Evolutionary conservation across 2,329 filamentous ascomycete species (phyloP), one percentile per base, ranked within the genome.

Genomic region (Penicillium olsonii): DNA sequence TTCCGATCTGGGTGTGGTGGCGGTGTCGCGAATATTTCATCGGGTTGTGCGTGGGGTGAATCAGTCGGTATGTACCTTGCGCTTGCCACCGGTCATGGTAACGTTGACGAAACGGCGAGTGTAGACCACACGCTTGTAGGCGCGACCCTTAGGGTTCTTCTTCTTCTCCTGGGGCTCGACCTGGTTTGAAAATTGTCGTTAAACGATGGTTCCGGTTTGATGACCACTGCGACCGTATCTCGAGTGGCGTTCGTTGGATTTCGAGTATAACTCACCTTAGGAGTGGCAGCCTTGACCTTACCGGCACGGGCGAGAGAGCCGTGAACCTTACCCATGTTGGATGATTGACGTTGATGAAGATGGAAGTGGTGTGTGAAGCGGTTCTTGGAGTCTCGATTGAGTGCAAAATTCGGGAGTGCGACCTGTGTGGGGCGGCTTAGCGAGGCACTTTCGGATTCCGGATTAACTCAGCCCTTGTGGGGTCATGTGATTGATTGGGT

Each of bases 91-190:
- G 64, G 92, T 95, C 79, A 96, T 84, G 72, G 90, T 94, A 74
- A 97, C 91, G 81, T 97, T 96, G 68, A 97, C 92, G 83, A 97
- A 97, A 72, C 92, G 91, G 76, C 92, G 88, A 68, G 90, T 96
- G 85, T 96, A 96, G 77, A 84, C 86, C 76, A 95, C 86, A 73
- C 92, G 86, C 91, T 97, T 97, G 82, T 94, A 90, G 68, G 92
- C 92, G 74, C 92, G 91, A 74, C 92, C 92, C 87, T 96, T 96
- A 75, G 92, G 91, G 68, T 81, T 84, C 88, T 97, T 96, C 80
- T 88, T 82, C 87, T 96, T 96, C 87, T 96, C 92, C 58, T 63
- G 61, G 50, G 56, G 56, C 61, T 63, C 61, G 48, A 63, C 61
- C 61, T 63, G 53, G 54, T 54, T 49, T 39, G 53, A 45, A 43